Base-by-base conservation (phyloP, 768 basidiomycete genomes). In the Mrakia hoshinonis region DNA sequence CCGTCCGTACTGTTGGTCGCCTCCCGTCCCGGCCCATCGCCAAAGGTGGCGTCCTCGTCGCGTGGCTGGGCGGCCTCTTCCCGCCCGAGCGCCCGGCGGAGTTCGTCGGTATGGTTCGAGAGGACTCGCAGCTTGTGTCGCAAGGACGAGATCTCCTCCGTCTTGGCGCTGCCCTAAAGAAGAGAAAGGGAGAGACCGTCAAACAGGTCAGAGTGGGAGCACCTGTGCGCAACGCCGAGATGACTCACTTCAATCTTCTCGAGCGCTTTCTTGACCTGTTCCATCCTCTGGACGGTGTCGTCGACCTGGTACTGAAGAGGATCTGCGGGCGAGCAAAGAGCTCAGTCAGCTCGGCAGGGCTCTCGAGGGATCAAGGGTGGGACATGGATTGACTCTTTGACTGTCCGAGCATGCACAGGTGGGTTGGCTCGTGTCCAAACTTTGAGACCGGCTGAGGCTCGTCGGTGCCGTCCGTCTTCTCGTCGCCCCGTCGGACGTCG, bases 361-460 rank as follows among this genome's bases (percentile, higher is more conserved):
- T 6, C n/a, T 20, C 20, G 5, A 26, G 5, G 29, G n/a, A 6
- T 11, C n/a, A 24, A 46, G 34, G 36, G n/a, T 6, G 36, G 26
- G 31, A 43, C 18, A 10, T 22, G 43, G 20, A 65, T 43, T 26
- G 15, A 73, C 72, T 63, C 39, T 67, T 67, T 38, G 34, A 24
- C 29, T 24, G 29, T 48, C 67, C 73, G 38, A 72, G 64, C 70
- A 34, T 58, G 31, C 46, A 47, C 38, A 83, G 82, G 77, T 98
- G 94, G 2, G 91, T 88, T 52, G 85, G 80, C 78, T 98, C 94
- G 39, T 84, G 81, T 1, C 93, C 94, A 77, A 98, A 98, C 79
- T 93, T 95, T 13, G 78, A 78, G 29, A 75, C 52, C 29, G 68
- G 75, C 20, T n/a, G 38, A 11, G 61, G 3, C 9, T 46, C 38